Evolutionary conservation across 176 grass and related monocot genomes (phyloP).

Genomic region (Oryza glumipatula): DNA sequence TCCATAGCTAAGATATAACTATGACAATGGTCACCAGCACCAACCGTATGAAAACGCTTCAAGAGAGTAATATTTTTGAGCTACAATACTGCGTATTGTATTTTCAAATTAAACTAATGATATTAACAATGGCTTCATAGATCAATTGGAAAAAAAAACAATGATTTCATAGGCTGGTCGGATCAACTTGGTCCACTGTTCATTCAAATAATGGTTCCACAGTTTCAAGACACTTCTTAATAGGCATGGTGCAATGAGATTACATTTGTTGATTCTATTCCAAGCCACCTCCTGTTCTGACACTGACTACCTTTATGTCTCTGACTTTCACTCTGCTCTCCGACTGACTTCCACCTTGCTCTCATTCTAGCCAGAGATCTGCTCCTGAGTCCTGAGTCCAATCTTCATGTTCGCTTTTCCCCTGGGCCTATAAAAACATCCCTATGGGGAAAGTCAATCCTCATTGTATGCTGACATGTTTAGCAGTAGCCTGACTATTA

Average conservation of each 20-base stretch:
- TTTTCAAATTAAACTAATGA: conserved; percentile 23
- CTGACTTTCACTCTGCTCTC: not conserved
- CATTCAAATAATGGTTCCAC: no score
- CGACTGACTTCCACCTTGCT: not conserved
- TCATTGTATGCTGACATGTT: not conserved
- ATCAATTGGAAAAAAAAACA: no score
- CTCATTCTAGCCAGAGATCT: not conserved
- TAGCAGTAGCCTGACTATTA: not conserved
- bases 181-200: not conserved
- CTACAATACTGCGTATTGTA: not conserved
- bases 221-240: not conserved
- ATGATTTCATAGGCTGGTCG: no score
- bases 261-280: not conserved
- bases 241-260: not conserved
- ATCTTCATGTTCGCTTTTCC: not conserved
- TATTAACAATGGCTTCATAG: conserved; percentile 11
- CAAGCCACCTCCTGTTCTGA: not conserved
- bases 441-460: not conserved
- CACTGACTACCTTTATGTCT: no score
- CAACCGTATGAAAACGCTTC: not conserved
- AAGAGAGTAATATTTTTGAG: conserved; percentile 1
- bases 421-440: conserved; percentile 14
- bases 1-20: not conserved
- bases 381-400: not conserved
- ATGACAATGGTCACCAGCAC: not conserved